These are phyloP conservation scores for Rhododendron mucronatum DNA, from an alignment of 148 eudicot genomes.

Conservation along the genomic window DNA sequence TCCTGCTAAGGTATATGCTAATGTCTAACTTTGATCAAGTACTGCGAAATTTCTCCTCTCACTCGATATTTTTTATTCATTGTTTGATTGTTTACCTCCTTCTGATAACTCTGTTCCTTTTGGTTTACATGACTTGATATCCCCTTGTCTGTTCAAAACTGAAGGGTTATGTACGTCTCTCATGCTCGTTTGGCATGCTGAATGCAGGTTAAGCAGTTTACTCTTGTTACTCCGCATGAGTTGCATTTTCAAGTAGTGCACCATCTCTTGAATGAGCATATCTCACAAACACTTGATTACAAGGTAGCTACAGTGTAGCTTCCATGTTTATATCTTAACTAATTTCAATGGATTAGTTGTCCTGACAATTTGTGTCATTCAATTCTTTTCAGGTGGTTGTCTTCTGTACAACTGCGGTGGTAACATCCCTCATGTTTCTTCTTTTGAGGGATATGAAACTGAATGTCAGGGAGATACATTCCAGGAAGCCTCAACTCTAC, in stretches of 20 bases:
- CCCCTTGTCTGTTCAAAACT: not conserved
- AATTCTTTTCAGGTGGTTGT: constrained; percentile 59
- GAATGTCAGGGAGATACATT: constrained; percentile 85
- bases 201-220: constrained; percentile 79
- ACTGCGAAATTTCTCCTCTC: not conserved
- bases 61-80: not conserved
- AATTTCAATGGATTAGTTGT: not conserved
- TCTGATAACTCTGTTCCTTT: not conserved
- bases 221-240: constrained; percentile 68
- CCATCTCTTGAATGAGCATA: constrained; percentile 72
- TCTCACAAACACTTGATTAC: constrained; percentile 50
- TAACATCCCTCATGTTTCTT: constrained; percentile 79
- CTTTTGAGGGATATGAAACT: constrained; percentile 74
- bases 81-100: not conserved
- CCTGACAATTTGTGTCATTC: constrained; percentile 12
- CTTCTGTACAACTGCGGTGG: constrained; percentile 83
- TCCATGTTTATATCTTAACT: not conserved
- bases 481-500: constrained; percentile 81
- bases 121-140: not conserved
- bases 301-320: constrained; percentile 37
- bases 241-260: constrained; percentile 66
- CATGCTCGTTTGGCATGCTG: not conserved
- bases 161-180: not conserved
- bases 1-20: constrained; percentile 46
- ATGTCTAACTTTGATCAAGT: not conserved